Evolutionary conservation across 192 early-diverging fungal species (phyloP), one percentile per base, ranked within the genome.

Genomic region (Lunasporangiospora selenospora): DNA sequence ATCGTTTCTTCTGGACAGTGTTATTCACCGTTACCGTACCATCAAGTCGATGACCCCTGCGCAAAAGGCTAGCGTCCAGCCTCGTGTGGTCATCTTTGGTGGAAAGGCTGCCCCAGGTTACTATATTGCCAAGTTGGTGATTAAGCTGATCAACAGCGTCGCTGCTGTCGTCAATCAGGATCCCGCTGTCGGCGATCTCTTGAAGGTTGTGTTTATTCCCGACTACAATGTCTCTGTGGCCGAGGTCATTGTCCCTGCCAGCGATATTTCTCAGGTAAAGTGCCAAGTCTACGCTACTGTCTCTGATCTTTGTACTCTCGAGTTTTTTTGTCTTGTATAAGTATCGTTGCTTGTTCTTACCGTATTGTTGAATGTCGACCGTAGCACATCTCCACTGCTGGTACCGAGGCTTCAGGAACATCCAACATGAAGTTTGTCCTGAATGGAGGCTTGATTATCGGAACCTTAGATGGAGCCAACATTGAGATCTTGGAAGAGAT

Each of bases 381-480:
- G 2, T 65, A 65, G 85, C 97, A 99, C 80, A 99, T 99, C 75
- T 99, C 97, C 24, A 98, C 96, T 5, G 97, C 97, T 16, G 97
- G 97, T 56, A 99, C 95, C 11, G 97, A 99, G 79, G 97, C 96
- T 18, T 97, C 95, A 18, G 97, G 97, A 45, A 99, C 97, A 9
- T 97, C 95, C 18, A 99, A 99, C 85, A 99, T 99, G 96, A 98
- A 99, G 85, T 99, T 99, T 85, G 95, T 98, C 42, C 78, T 99
- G 39, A 99, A 99, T 78, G 96, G 97, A 58, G 97, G 97, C 58
- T 78, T 98, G 51, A 99, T 99, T 75, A 83, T 99, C 32, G 97
- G 97, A 57, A 99, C 95, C 1, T 88, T 99, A 29, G 96, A 99
- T 57, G 96, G 95, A 50, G 97, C 97, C 58, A 99, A 99, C 80